These are phyloP conservation scores for Marsdenia floribunda DNA, from an alignment of 257 asterid species.

Conservation along the genomic window DNA sequence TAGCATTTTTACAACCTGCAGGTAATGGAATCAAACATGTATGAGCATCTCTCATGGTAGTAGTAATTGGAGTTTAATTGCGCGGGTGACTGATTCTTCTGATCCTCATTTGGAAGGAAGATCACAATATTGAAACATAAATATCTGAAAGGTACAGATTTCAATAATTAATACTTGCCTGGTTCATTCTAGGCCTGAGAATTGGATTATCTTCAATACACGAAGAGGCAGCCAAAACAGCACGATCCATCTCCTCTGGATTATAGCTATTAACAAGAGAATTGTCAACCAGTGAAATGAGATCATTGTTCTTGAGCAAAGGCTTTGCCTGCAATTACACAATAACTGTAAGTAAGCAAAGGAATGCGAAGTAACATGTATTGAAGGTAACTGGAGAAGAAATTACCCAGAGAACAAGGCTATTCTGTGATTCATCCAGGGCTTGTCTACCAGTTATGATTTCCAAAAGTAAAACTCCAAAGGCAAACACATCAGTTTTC, in stretches of 20 bases:
- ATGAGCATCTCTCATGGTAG: background rate
- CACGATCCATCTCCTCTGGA: slow-evolving; percentile 40
- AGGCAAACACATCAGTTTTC: slow-evolving; percentile 68
- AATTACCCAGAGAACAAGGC: slow-evolving; percentile 69
- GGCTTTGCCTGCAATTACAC: slow-evolving; percentile 53
- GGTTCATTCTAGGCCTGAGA: slow-evolving; percentile 57
- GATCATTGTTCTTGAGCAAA: slow-evolving; percentile 36
- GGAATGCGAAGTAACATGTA: background rate
- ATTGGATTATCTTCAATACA: slow-evolving; percentile 48
- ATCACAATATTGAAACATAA: background rate
- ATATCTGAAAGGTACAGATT: background rate
- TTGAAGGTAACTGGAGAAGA: background rate
- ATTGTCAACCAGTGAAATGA: slow-evolving; percentile 45
- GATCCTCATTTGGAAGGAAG: background rate
- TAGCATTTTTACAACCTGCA: slow-evolving; percentile 35
- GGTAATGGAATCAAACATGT: no score
- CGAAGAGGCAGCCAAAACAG: slow-evolving; percentile 39
- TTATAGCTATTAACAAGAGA: slow-evolving; percentile 32
- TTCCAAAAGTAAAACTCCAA: slow-evolving; percentile 70
- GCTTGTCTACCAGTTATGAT: slow-evolving; percentile 57
- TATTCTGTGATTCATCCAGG: slow-evolving; percentile 45
- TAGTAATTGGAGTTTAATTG: background rate
- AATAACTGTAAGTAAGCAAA: background rate
- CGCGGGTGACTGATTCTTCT: background rate
- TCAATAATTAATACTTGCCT: slow-evolving; percentile 33